Percentiles rank a stretch among this genome's conserved stretches.
These are phyloP conservation scores for Myxozyma nipponensis DNA, from an alignment of 805 yeast genomes.

Conservation along the genomic window DNA sequence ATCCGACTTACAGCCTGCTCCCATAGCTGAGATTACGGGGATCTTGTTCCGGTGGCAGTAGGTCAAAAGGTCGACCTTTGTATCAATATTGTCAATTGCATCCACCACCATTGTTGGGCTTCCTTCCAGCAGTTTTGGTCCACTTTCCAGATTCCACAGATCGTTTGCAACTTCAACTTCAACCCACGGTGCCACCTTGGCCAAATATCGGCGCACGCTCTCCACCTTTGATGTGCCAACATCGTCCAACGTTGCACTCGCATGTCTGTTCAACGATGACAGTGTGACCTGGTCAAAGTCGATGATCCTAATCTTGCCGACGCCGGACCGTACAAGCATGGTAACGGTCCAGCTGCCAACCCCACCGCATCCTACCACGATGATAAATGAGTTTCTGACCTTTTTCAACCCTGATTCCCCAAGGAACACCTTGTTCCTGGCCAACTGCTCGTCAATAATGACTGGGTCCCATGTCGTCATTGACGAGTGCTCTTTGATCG, in stretches of 20 bases:
- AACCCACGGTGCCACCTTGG: slow-evolving; percentile 90
- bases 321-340: slow-evolving; percentile 88
- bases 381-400: slow-evolving; percentile 65
- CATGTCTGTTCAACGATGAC: slow-evolving; percentile 88
- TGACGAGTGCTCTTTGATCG: not conserved
- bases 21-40: slow-evolving; percentile 86
- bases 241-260: slow-evolving; percentile 85
- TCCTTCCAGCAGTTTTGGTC: slow-evolving; percentile 55
- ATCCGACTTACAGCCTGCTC: slow-evolving; percentile 96
- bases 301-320: slow-evolving; percentile 68
- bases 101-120: slow-evolving; percentile 80
- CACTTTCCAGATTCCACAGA: slow-evolving; percentile 64
- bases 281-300: slow-evolving; percentile 96
- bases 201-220: slow-evolving; percentile 65
- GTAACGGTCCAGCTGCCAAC: slow-evolving; percentile 97
- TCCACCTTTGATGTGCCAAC: slow-evolving; percentile 91
- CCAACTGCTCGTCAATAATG: slow-evolving; percentile 83
- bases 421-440: slow-evolving; percentile 87
- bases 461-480: slow-evolving; percentile 36
- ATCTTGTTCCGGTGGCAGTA: slow-evolving; percentile 60
- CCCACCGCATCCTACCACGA: slow-evolving; percentile 94
- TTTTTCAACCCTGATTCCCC: slow-evolving; percentile 78
- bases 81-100: slow-evolving; percentile 94
- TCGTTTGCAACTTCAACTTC: slow-evolving; percentile 71
- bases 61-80: slow-evolving; percentile 86